Evolutionary conservation across 2,329 filamentous ascomycete genomes (phyloP), one percentile per base, ranked within the genome.

Genomic region (Aspergillus amoenus): DNA sequence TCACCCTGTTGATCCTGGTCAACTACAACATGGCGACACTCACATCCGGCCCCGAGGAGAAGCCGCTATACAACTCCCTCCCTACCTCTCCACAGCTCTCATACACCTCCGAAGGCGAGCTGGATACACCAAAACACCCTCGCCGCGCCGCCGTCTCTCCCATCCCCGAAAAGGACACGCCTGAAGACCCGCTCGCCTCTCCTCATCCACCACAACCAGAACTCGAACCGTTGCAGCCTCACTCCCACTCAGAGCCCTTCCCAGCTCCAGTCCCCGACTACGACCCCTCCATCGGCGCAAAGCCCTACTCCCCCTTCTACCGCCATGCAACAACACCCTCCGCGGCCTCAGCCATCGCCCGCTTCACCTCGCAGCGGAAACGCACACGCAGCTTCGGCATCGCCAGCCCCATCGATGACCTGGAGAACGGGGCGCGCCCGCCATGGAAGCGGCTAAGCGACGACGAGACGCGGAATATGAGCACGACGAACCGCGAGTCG

Each of bases 221-320:
- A 21, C 44, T 27, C 21, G 51, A 37, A 45, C 57, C 32, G 37
- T 51, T 22, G 52, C 57, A 40, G 6, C 18, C 27, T 4, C 27
- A 30, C 27, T 30, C 27, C 9, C 27, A 30, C 27, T 30, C 46
- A 9, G 52, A 8, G 40, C 43, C 32, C 27, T 46, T 13, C 27
- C 51, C 18, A 43, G 27, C 8, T 50, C n/a, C 34, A 46, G 30
- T 30, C 12, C 52, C 52, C 41, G 73, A 78, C 5, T 78, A 72
- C 64, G 72, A 78, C 59, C 75, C 75, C 2, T 70, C 63, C 12
- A 58, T 68, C 49, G 73, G 70, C 40, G 74, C 75, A 56, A 77
- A 77, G 57, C 73, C 75, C 13, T 73, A 62, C 55, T 78, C 76
- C 1, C 75, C 76, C 2, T 79, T 79, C 64, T 79, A 79, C 61